phyloP scores from a whole-genome alignment of 805 yeast species.

The Lipomyces spencermartinsiae region DNA sequence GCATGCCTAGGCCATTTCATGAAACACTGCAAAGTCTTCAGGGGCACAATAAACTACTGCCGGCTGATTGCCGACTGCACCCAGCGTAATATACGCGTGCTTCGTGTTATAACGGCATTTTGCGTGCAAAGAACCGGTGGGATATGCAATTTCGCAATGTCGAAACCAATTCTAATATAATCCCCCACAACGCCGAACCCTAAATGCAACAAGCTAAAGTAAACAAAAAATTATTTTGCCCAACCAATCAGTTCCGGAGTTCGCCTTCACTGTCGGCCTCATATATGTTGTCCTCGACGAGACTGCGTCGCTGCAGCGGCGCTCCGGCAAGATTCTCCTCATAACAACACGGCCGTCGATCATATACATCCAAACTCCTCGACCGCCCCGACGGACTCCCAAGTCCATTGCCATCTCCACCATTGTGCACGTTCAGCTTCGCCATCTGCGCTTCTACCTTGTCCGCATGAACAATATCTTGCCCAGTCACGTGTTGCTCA shows the following conservation, averaged over 20 bases:
- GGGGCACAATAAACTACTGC: too few species aligned
- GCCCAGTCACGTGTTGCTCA: background rate
- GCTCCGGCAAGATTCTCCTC: conserved; percentile 1
- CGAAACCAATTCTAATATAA: too few species aligned
- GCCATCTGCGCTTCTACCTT: conserved; percentile 7
- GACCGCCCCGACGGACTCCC: conserved; percentile 4
- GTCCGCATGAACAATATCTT: background rate
- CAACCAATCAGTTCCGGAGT: background rate
- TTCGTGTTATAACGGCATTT: too few species aligned
- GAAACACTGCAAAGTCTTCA: too few species aligned
- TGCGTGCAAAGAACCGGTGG: too few species aligned
- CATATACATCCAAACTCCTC: conserved; percentile 16
- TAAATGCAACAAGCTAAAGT: background rate
- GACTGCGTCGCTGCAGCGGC: background rate
- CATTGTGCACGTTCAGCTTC: background rate
- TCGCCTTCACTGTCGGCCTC: background rate
- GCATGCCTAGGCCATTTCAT: too few species aligned
- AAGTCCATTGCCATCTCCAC: background rate
- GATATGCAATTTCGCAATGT: too few species aligned
- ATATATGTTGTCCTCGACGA: background rate
- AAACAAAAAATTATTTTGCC: background rate
- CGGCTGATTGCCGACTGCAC: too few species aligned
- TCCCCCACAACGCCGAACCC: background rate
- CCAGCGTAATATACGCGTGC: too few species aligned
- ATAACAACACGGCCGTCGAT: conserved; percentile 6